Conservation (phyloP, 108 stramenopile genomes). For the Licmophora abbreviata region DNA sequence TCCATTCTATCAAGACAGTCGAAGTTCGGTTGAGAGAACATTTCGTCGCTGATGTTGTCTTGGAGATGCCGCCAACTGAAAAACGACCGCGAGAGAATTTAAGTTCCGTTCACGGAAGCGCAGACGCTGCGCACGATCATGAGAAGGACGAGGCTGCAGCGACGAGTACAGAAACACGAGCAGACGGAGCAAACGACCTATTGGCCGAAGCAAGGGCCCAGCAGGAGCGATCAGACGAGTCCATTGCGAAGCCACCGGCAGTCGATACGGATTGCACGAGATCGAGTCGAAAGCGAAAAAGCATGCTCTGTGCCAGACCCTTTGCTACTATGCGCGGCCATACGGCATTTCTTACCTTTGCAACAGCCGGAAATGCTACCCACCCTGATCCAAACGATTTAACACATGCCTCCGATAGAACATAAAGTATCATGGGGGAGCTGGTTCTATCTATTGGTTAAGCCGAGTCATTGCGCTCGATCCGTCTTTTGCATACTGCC, state of each 20-base stretch:
- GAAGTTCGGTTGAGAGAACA: constrained; percentile 81
- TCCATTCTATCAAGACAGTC: constrained; percentile 76
- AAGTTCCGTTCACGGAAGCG: constrained; percentile 14
- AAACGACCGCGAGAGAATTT: constrained; percentile 24
- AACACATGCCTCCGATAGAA: no score
- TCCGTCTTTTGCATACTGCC: no score
- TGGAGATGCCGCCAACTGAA: constrained; percentile 38
- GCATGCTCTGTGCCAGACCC: constrained; percentile 59
- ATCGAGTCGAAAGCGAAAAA: constrained; percentile 21
- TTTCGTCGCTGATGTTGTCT: constrained; percentile 65
- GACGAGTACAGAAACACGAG: constrained; percentile 5
- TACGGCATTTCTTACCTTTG: constrained; percentile 95
- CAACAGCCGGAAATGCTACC: constrained; percentile 55
- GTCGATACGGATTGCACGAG: background rate
- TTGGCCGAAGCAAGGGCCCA: constrained; percentile 4
- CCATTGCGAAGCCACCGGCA: background rate
- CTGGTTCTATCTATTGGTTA: no score
- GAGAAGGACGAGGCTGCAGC: constrained; percentile 15
- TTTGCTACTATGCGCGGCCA: constrained; percentile 90
- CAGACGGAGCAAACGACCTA: constrained; percentile 12
- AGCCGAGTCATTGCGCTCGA: no score
- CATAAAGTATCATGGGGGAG: no score
- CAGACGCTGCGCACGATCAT: constrained; percentile 13
- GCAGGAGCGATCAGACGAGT: constrained; percentile 1
- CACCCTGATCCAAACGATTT: constrained; percentile 31